Conservation (phyloP, 1,284 basidiomycete genomes). For the Tetrapyrgos nigripes region DNA sequence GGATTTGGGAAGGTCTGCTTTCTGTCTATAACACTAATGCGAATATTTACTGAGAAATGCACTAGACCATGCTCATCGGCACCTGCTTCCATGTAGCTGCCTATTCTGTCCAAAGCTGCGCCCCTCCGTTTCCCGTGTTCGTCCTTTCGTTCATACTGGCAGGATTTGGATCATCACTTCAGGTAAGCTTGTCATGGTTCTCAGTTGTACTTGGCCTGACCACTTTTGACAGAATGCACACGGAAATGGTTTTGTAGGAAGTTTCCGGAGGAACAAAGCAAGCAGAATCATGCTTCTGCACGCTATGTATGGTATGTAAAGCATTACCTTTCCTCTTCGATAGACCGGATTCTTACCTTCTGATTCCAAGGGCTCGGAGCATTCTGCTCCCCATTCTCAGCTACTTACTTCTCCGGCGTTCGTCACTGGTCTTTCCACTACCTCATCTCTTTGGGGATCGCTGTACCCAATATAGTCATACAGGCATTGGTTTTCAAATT, state of each 20-base stretch:
- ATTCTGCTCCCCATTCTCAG: slow-evolving; percentile 61
- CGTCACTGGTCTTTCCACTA: slow-evolving; percentile 70
- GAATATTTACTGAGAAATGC: slow-evolving; percentile 31
- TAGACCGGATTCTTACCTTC: neutral
- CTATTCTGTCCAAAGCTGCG: slow-evolving; percentile 44
- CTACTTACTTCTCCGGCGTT: slow-evolving; percentile 65
- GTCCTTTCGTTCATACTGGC: slow-evolving; percentile 51
- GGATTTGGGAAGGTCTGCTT: slow-evolving; percentile 64
- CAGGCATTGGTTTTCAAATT: slow-evolving; percentile 59
- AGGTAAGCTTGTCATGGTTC: neutral
- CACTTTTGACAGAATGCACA: slow-evolving; percentile 13
- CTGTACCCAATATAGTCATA: slow-evolving; percentile 49
- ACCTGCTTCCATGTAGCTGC: slow-evolving; percentile 54
- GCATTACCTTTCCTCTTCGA: neutral
- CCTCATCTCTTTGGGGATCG: slow-evolving; percentile 62
- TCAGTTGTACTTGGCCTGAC: neutral
- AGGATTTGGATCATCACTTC: slow-evolving; percentile 55
- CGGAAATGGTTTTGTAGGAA: slow-evolving; percentile 18
- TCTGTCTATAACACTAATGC: neutral
- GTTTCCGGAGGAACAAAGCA: slow-evolving; percentile 7
- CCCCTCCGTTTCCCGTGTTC: slow-evolving; percentile 56
- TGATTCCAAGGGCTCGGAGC: slow-evolving; percentile 59
- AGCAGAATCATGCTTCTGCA: slow-evolving; percentile 17
- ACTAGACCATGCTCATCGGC: slow-evolving; percentile 46
- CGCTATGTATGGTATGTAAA: slow-evolving; percentile 16